These are phyloP conservation scores for Aspergillus novoparasiticus DNA, from an alignment of 2,329 filamentous ascomycete species.

Conservation along the genomic window DNA sequence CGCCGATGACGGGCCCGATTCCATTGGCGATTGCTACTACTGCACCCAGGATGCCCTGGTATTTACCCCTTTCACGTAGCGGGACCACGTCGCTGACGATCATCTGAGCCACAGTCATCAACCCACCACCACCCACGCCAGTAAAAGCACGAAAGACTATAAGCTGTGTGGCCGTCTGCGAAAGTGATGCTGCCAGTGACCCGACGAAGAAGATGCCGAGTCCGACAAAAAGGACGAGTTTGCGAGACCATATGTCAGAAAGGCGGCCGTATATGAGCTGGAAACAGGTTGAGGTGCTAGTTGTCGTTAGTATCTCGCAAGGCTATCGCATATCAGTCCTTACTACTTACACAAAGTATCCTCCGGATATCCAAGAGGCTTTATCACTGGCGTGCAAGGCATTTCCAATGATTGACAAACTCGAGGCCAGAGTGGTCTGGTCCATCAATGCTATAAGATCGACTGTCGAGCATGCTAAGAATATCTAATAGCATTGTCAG, in stretches of 20 bases:
- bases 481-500: constrained; percentile 47
- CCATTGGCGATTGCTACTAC: constrained; percentile 58
- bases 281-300: constrained; percentile 69
- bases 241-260: constrained; percentile 64
- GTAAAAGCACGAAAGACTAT: constrained; percentile 63
- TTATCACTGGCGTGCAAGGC: constrained; percentile 53
- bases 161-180: constrained; percentile 57
- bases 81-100: constrained; percentile 64
- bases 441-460: constrained; percentile 61
- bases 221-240: constrained; percentile 58
- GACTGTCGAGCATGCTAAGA: constrained; percentile 58
- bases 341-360: constrained; percentile 60
- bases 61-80: constrained; percentile 61
- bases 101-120: constrained; percentile 61
- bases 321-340: constrained; percentile 67
- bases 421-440: constrained; percentile 59
- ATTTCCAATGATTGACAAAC: constrained; percentile 58
- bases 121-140: constrained; percentile 63
- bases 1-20: constrained; percentile 58
- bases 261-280: constrained; percentile 65
- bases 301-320: constrained; percentile 70
- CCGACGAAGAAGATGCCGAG: constrained; percentile 58
- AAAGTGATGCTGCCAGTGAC: constrained; percentile 62
- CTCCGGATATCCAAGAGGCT: constrained; percentile 58
- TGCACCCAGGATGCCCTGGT: constrained; percentile 58